Base-by-base conservation (phyloP, 2,329 filamentous ascomycete species). In the Claviceps africana region DNA sequence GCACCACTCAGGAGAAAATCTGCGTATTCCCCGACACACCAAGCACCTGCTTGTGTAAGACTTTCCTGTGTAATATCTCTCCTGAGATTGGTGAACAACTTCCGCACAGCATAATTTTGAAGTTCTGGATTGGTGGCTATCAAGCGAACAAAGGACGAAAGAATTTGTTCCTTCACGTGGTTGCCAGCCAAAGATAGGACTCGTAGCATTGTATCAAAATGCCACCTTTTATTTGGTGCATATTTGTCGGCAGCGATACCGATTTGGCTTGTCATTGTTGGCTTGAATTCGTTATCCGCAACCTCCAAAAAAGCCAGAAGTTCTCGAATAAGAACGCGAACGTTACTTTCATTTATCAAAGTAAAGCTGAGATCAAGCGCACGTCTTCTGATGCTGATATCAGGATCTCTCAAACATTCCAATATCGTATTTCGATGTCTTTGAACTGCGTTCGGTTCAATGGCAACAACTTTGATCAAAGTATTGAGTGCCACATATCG, bases 311-410 rank as follows among this genome's bases (percentile, higher is more conserved):
- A 98, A 7, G 93, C 89, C 44, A 98, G 76, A 42, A 98, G 75
- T 65, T 98, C 94, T 56, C 94, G 77, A 55, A 98, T 93, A 40
- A 98, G 77, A 4, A 97, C 87, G 40, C 93, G 83, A 37, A 98
- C 89, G 61, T 98, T 98, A 68, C 84, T 82, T 65, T 97, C 93
- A 66, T 98, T 97, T 70, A 98, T 96, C 50, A 98, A 75, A 4
- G 94, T 98, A 65, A 98, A 98, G 69, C 93, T 97, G 53, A 98
- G 81, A 65, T 98, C 93, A 40, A 98, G 77, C n/a, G 93, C 93
- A 69, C 93, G 82, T 63, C 93, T 79, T 62, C 94, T 81, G 62
- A 98, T 98, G 71, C 91, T 97, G 67, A 98, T 97, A 72, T 98
- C 93, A 1, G 94, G 93, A 64, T 98, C 93, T 57, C 94, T 81